Evolutionary conservation across 768 basidiomycete genomes (phyloP), one percentile per base, ranked within the genome.

Genomic region (Glaciozyma martinii): DNA sequence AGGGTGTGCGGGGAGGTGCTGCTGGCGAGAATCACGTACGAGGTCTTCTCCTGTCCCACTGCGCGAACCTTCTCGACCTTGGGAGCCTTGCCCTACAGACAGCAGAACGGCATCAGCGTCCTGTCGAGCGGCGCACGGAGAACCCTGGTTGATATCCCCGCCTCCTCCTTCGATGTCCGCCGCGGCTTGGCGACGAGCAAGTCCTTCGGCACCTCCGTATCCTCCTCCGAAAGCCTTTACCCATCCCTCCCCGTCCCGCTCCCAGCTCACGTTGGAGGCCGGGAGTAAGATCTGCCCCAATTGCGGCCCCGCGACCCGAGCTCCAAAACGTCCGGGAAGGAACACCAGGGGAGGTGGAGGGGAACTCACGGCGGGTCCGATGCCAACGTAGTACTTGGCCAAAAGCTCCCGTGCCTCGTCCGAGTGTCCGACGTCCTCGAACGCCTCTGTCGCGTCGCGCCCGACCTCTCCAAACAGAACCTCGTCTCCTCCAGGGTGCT

Each of bases 401-500:
- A 98, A 81, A 64, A 93, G 82, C 18, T 81, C 86, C 59, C 95
- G 86, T 30, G 95, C 95, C 79, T 99, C 95, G 72, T 98, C 94
- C 1, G 93, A 97, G 82, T 98, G 95, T 37, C 95, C 95, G 37
- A 99, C 94, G 76, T 99, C 95, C 79, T 98, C 94, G 74, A 99
- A 99, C 10, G 95, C 91, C 74, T 97, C 95, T 40, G 94, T 93
- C 29, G 94, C 93, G 76, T 98, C 92, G 76, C 88, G 86, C 72
- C 89, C 89, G 75, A 85, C 86, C 79, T 99, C 95, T 64, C 89
- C 87, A 59, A 97, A 78, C 67, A 99, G 84, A 61, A 99, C 94
- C 80, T 99, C 95, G 80, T 98, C 95, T 68, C 95, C 95, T 77
- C 94, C 94, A 29, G 92, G 93, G 75, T 95, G 93, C 93, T 89